phyloP scores from a whole-genome alignment of 441 rosid genomes.

The Adansonia gregorii region DNA sequence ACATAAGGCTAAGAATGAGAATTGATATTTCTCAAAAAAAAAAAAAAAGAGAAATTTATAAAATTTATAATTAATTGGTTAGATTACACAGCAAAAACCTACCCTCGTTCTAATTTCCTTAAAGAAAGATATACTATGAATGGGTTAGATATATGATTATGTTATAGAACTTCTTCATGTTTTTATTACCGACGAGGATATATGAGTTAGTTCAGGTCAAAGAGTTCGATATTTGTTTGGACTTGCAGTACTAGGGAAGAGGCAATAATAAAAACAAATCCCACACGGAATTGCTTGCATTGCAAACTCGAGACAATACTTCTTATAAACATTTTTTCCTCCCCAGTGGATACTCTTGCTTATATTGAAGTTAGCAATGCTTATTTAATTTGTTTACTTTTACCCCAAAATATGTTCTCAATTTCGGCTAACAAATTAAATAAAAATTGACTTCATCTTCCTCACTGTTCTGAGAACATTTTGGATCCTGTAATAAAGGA shows the following conservation, averaged over 20 bases:
- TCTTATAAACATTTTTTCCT: not conserved
- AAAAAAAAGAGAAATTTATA: too few species aligned
- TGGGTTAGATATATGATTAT: not conserved
- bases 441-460: not conserved
- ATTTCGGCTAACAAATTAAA: not conserved
- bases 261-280: not conserved
- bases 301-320: not conserved
- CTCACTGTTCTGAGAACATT: not conserved
- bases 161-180: not conserved
- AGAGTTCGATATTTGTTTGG: not conserved
- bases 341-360: not conserved
- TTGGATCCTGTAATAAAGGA: not conserved
- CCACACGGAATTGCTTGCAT: not conserved
- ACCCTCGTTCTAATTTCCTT: not conserved
- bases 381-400: not conserved
- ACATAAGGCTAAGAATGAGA: not conserved
- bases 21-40: not conserved
- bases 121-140: too few species aligned
- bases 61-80: not conserved
- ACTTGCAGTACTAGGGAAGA: not conserved
- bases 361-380: not conserved
- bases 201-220: not conserved
- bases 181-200: not conserved
- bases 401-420: not conserved
- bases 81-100: not conserved